A percentile compares a stretch with the other conserved stretches of the same genome.
These are phyloP conservation scores for Mucor irregularis DNA, from an alignment of 371 early-diverging fungal species.

Conservation along the genomic window DNA sequence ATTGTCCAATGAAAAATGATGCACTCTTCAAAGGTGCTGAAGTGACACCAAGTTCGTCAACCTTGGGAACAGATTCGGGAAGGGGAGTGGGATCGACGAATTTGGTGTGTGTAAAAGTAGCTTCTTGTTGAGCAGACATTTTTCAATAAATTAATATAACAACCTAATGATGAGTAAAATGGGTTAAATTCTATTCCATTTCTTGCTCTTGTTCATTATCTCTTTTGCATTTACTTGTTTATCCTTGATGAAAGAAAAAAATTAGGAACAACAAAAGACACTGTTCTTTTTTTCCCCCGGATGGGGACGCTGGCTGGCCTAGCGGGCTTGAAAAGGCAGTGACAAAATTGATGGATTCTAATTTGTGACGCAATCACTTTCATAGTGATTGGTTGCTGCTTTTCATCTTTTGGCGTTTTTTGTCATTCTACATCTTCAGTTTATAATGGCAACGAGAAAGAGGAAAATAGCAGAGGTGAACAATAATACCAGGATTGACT, in stretches of 20 bases:
- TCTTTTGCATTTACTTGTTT: slow-evolving; percentile 16
- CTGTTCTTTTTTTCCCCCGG: no score
- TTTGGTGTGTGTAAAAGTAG: slow-evolving; percentile 38
- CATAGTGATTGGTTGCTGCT: neutral
- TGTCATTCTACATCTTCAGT: neutral
- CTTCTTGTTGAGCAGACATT: slow-evolving; percentile 41
- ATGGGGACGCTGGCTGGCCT: no score
- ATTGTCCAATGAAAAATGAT: slow-evolving; percentile 85
- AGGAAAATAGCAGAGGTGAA: neutral
- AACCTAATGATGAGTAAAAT: slow-evolving; percentile 3
- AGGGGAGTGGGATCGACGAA: slow-evolving; percentile 79
- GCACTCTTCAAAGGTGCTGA: slow-evolving; percentile 94
- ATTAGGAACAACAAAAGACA: neutral
- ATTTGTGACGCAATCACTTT: neutral
- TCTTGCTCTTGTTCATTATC: neutral
- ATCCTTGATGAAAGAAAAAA: neutral
- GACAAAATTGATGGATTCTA: no score
- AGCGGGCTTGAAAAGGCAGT: no score
- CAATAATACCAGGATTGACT: neutral
- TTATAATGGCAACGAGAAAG: no score
- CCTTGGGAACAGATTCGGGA: slow-evolving; percentile 67
- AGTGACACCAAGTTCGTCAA: slow-evolving; percentile 89
- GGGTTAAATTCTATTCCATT: neutral
- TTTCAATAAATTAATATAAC: neutral
- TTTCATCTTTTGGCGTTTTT: neutral